A percentile compares a stretch with the other conserved stretches of the same genome.
Evolutionary conservation across 768 basidiomycete genomes (phyloP).

Genomic region (Dacryopinax primogenitus): DNA sequence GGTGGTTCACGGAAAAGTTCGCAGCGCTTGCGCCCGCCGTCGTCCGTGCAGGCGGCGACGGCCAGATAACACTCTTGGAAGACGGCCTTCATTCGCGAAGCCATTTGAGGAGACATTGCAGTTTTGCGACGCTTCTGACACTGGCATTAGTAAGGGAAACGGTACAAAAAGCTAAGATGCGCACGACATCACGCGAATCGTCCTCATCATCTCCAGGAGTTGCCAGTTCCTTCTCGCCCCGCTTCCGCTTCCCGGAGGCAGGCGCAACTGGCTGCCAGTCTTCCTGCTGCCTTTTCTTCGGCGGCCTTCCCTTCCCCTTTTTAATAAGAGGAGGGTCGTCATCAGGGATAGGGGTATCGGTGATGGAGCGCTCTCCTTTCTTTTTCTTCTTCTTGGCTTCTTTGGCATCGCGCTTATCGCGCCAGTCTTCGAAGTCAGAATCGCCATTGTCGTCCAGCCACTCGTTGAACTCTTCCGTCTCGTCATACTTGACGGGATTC

Average conservation of each 20-base stretch:
- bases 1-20: constrained; percentile 84
- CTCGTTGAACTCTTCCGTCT: constrained; percentile 35
- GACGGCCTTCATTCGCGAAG: constrained; percentile 69
- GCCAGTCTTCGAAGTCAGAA: background rate
- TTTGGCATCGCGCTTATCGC: background rate
- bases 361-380: constrained; percentile 8
- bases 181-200: constrained; percentile 51
- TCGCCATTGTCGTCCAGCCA: background rate
- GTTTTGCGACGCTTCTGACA: constrained; percentile 77
- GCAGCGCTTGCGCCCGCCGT: constrained; percentile 63
- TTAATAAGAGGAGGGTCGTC: constrained; percentile 28
- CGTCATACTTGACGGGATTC: constrained; percentile 35
- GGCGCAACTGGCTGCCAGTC: constrained; percentile 27
- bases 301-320: constrained; percentile 61
- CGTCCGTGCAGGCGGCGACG: constrained; percentile 57
- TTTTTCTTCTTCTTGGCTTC: constrained; percentile 4
- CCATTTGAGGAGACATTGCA: constrained; percentile 34
- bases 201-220: constrained; percentile 49
- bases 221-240: constrained; percentile 57
- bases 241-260: constrained; percentile 51
- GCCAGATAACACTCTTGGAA: constrained; percentile 66
- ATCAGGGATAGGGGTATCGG: constrained; percentile 17
- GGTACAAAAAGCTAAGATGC: background rate
- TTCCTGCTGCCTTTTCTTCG: constrained; percentile 66
- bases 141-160: constrained; percentile 11